Conservation (phyloP, 2,329 filamentous ascomycete genomes). For the Paraconiothyrium sp. region DNA sequence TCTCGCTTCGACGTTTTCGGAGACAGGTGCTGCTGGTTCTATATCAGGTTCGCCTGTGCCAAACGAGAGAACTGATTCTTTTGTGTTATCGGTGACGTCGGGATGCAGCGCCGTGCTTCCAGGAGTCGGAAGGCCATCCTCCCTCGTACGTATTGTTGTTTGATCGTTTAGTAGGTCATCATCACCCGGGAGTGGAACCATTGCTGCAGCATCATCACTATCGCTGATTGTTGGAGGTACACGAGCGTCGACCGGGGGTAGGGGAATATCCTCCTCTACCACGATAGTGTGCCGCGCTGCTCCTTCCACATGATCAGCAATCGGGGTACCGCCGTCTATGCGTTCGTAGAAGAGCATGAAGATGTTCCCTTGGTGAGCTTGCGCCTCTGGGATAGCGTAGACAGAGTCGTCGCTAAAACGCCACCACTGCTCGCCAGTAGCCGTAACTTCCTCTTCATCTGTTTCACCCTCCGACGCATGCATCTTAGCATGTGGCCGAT, state of each 20-base stretch:
- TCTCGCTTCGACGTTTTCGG: not conserved
- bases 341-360: slow-evolving; percentile 98
- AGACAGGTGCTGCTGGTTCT: not conserved
- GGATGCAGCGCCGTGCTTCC: not conserved
- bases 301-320: not conserved
- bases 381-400: slow-evolving; percentile 74
- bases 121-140: not conserved
- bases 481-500: slow-evolving; percentile 71
- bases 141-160: not conserved
- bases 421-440: slow-evolving; percentile 75
- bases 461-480: slow-evolving; percentile 14
- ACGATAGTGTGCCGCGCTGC: slow-evolving; percentile 1
- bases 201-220: slow-evolving; percentile 22
- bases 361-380: slow-evolving; percentile 79
- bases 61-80: not conserved
- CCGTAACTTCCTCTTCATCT: slow-evolving; percentile 35
- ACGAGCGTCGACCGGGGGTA: slow-evolving; percentile 27
- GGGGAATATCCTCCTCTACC: slow-evolving; percentile 26
- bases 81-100: not conserved
- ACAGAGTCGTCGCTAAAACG: slow-evolving; percentile 90
- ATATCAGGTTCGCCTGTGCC: not conserved
- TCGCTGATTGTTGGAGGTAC: slow-evolving; percentile 1
- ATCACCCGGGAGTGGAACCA: slow-evolving; percentile 34
- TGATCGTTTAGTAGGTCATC: slow-evolving; percentile 22
- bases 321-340: slow-evolving; percentile 56